These are phyloP conservation scores for Bryoglossum gracile DNA, from an alignment of 495 filamentous ascomycete species.

Conservation along the genomic window DNA sequence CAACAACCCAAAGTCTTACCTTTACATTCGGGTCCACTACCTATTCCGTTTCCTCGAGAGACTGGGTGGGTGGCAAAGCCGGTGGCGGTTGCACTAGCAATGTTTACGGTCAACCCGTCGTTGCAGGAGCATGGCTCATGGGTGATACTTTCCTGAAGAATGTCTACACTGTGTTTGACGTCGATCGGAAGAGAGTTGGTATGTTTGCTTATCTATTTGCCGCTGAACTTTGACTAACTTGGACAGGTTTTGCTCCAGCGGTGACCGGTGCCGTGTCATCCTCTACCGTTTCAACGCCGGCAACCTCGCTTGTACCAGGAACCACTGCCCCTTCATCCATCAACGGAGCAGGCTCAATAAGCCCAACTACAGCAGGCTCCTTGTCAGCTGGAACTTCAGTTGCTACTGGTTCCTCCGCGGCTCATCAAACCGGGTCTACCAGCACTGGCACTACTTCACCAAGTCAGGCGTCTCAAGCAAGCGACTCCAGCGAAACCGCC, in stretches of 20 bases:
- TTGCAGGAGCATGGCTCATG: constrained; percentile 54
- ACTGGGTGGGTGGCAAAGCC: constrained; percentile 51
- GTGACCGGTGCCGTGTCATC: not conserved
- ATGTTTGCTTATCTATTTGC: constrained; percentile 7
- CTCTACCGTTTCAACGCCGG: not conserved
- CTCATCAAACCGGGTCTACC: no score
- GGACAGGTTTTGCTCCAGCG: constrained; percentile 12
- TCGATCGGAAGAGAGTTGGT: constrained; percentile 49
- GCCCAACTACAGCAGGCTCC: no score
- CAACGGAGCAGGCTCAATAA: no score
- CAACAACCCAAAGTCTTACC: constrained; percentile 45
- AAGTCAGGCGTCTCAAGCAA: no score
- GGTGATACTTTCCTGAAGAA: constrained; percentile 86
- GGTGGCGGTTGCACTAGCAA: constrained; percentile 54
- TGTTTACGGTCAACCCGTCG: constrained; percentile 44
- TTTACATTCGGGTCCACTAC: constrained; percentile 49
- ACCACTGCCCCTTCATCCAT: no score
- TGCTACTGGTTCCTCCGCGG: no score
- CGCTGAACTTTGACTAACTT: constrained; percentile 5
- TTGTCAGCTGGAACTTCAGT: no score
- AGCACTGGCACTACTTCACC: no score
- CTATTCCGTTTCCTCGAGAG: constrained; percentile 58
- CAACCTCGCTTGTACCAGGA: no score
- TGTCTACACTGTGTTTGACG: constrained; percentile 82
- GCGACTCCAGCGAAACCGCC: no score